Conservation (phyloP, 2,329 filamentous ascomycete species). For the Calonectria multiphialidica region DNA sequence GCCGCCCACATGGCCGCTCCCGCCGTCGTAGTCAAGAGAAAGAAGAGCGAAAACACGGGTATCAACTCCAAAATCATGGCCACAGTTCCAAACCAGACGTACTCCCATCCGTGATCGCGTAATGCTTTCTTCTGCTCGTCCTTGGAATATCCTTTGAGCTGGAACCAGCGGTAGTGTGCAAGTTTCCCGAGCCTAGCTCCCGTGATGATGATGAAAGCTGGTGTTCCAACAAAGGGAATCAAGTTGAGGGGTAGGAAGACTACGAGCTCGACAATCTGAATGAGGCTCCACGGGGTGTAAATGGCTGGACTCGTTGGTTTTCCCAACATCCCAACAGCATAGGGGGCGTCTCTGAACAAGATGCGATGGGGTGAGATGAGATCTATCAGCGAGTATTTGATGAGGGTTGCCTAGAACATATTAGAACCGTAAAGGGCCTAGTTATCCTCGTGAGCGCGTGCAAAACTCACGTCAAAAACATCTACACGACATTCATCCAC, state of each 20-base stretch:
- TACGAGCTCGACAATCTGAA: conserved; percentile 90
- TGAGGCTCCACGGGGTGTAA: conserved; percentile 89
- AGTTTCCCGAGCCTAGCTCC: conserved; percentile 90
- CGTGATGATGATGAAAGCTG: conserved; percentile 88
- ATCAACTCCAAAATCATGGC: conserved; percentile 89
- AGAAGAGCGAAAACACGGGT: conserved; percentile 92
- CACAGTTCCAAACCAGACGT: conserved; percentile 92
- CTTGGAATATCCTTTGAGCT: conserved; percentile 80
- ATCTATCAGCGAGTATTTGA: conserved; percentile 78
- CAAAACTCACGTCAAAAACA: conserved; percentile 79
- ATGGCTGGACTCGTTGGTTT: conserved; percentile 82
- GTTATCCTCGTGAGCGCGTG: no score
- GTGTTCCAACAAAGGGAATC: conserved; percentile 84
- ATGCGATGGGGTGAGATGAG: conserved; percentile 77
- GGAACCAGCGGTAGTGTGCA: conserved; percentile 91
- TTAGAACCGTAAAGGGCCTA: conserved; percentile 11
- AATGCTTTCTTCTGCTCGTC: conserved; percentile 80
- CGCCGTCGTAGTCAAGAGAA: conserved; percentile 86
- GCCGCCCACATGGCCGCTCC: conserved; percentile 90
- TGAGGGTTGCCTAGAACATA: conserved; percentile 71
- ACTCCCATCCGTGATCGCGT: conserved; percentile 78
- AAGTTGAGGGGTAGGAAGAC: conserved; percentile 87
- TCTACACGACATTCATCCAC: conserved; percentile 84
- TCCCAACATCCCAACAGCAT: conserved; percentile 83
- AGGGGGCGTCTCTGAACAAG: conserved; percentile 74